Evolutionary conservation across 2,329 filamentous ascomycete species (phyloP), one percentile per base, ranked within the genome.

Genomic region (Fusarium odoratissimum): DNA sequence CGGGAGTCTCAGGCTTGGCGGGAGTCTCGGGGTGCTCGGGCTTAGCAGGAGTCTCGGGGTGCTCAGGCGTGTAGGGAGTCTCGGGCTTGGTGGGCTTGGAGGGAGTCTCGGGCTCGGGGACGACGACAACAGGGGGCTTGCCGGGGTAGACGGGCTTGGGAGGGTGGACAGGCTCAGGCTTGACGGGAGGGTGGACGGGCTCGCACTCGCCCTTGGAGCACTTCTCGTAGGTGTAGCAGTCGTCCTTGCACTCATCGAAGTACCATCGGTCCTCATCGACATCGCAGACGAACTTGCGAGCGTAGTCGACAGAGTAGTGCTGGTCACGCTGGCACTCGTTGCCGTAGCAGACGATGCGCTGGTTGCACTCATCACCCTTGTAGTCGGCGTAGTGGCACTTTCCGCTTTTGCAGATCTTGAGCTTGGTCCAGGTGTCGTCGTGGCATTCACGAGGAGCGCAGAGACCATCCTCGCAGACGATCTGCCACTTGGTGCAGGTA

Each of bases 281-380:
- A 8, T 69, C 64, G 77, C 82, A 83, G 75, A 79, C 73, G 44
- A 77, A 73, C 68, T 82, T 80, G 75, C 80, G 79, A 58, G 74
- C 60, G 60, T 76, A 67, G 74, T 80, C 71, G 38, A 73, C 71
- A 52, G 72, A 63, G 76, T 78, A 78, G 56, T 76, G 68, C 71
- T 77, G 78, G 31, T 74, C 70, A 57, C 60, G 60, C 23, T 65
- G 64, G 75, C 81, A 83, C 61, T 78, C 71, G 60, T 71, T 75
- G 49, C 78, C 75, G 67, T 74, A 74, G 79, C 80, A 83, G 74
- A 79, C 72, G 56, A 82, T 69, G 77, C 82, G 82, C 65, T 77
- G 80, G 60, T 74, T 74, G 77, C 80, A 82, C 37, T 77, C 49
- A 16, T 76, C 65, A 9, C 72, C 75, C 23, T 75, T 46, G 78